Evolutionary conservation across 2,329 filamentous ascomycete genomes (phyloP).

Genomic region (Scortechinia acanthostroma): DNA sequence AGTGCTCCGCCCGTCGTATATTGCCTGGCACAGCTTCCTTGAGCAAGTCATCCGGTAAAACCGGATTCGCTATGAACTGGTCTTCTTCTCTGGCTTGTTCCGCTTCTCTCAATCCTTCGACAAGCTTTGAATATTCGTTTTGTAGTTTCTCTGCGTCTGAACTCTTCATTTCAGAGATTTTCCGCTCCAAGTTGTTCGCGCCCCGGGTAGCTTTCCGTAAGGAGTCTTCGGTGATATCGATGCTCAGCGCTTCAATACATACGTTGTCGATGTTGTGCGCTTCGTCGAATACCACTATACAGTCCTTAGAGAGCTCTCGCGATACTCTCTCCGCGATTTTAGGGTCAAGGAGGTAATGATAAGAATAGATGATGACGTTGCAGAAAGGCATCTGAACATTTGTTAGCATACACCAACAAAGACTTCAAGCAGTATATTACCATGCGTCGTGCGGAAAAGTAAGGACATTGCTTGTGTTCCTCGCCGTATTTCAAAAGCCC

Average conservation of each 20-base stretch:
- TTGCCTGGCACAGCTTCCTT: conserved; percentile 96
- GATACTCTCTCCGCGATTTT: conserved; percentile 96
- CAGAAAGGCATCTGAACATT: conserved; percentile 80
- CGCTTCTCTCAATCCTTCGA: conserved; percentile 80
- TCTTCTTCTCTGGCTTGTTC: conserved; percentile 89
- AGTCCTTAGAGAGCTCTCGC: conserved; percentile 92
- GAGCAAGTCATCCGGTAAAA: conserved; percentile 83
- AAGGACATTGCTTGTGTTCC: conserved; percentile 92
- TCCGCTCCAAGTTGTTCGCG: conserved; percentile 82
- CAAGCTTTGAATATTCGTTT: conserved; percentile 89
- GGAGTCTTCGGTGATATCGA: conserved; percentile 92
- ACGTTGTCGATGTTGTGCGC: conserved; percentile 99
- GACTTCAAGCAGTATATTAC: conserved; percentile 28
- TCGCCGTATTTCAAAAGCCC: conserved; percentile 84
- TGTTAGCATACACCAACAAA: conserved; percentile 4
- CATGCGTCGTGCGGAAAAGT: conserved; percentile 93
- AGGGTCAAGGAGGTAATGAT: conserved; percentile 93
- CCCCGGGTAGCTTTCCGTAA: conserved; percentile 83
- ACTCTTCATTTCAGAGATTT: conserved; percentile 90
- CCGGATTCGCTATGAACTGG: conserved; percentile 66
- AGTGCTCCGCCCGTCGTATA: conserved; percentile 90
- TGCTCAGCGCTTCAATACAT: conserved; percentile 94
- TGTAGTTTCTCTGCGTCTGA: conserved; percentile 91
- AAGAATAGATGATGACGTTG: conserved; percentile 99
- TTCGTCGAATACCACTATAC: conserved; percentile 97